phyloP scores from a whole-genome alignment of 1,139 yeast species.

The Diutina scorzettiae region DNA sequence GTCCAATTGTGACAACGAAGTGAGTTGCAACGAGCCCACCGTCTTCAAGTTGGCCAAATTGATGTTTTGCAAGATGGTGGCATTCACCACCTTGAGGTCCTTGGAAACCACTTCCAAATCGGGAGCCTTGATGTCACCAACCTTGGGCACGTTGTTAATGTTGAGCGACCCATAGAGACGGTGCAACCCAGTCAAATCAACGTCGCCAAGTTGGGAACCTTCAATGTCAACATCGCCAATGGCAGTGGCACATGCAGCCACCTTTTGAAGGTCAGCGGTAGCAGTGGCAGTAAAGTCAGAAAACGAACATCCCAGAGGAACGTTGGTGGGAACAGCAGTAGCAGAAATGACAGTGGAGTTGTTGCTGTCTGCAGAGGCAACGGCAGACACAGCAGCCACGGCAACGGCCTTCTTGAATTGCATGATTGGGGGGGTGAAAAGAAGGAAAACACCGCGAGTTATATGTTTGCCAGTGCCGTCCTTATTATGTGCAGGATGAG shows the following conservation, averaged over 20 bases:
- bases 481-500: too few species aligned
- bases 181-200: slow-evolving; percentile 46
- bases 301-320: slow-evolving; percentile 47
- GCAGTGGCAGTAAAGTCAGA: slow-evolving; percentile 53
- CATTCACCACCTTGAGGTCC: slow-evolving; percentile 44
- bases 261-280: slow-evolving; percentile 64
- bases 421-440: neutral
- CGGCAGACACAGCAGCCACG: slow-evolving; percentile 5
- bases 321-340: slow-evolving; percentile 38
- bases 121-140: slow-evolving; percentile 65
- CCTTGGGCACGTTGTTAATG: slow-evolving; percentile 42
- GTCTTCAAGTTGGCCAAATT: slow-evolving; percentile 70
- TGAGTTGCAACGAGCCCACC: slow-evolving; percentile 68
- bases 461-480: too few species aligned
- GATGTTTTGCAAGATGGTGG: slow-evolving; percentile 57
- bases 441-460: too few species aligned
- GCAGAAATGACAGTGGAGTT: slow-evolving; percentile 38
- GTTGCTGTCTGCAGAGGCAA: slow-evolving; percentile 1
- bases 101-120: slow-evolving; percentile 65
- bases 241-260: slow-evolving; percentile 67
- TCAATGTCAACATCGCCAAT: slow-evolving; percentile 66
- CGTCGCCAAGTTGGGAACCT: slow-evolving; percentile 44
- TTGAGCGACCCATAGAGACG: slow-evolving; percentile 66
- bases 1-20: slow-evolving; percentile 75
- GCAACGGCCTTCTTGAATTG: slow-evolving; percentile 4